Evolutionary conservation across 2,329 filamentous ascomycete genomes (phyloP).

Genomic region (Helminthosporium solani): DNA sequence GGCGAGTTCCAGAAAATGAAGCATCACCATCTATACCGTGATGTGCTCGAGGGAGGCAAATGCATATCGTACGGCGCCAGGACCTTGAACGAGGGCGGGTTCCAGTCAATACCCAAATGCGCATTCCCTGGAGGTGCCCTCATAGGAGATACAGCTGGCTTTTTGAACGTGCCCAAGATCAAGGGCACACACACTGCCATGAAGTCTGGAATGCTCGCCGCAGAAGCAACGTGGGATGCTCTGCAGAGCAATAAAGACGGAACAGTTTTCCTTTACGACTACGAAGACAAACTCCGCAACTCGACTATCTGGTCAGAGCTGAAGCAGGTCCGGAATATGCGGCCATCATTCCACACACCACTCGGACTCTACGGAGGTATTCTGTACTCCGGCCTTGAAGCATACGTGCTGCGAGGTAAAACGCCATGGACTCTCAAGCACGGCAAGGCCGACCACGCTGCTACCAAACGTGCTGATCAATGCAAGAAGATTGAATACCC

Average conservation of each 20-base stretch:
- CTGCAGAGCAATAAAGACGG: conserved; percentile 57
- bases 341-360: conserved; percentile 86
- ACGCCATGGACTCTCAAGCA: conserved; percentile 93
- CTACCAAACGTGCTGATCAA: conserved; percentile 76
- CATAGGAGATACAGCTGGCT: conserved; percentile 93
- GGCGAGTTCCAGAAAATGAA: conserved; percentile 98
- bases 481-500: conserved; percentile 91
- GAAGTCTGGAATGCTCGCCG: conserved; percentile 95
- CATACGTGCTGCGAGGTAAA: conserved; percentile 80
- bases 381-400: conserved; percentile 89
- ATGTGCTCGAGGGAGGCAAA: conserved; percentile 90
- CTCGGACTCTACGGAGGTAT: conserved; percentile 88
- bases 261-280: conserved; percentile 89
- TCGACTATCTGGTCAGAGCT: conserved; percentile 93
- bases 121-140: conserved; percentile 94
- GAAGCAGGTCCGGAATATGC: conserved; percentile 94
- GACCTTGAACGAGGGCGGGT: conserved; percentile 89
- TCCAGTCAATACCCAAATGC: conserved; percentile 96
- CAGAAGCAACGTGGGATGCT: conserved; percentile 83
- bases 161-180: conserved; percentile 97
- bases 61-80: conserved; percentile 96
- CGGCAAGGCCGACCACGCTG: conserved; percentile 71
- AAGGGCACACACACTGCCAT: conserved; percentile 98
- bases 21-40: conserved; percentile 86
- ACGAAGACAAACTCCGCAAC: conserved; percentile 83